phyloP scores from a whole-genome alignment of 768 basidiomycete species.

The Mycena haematopus region DNA sequence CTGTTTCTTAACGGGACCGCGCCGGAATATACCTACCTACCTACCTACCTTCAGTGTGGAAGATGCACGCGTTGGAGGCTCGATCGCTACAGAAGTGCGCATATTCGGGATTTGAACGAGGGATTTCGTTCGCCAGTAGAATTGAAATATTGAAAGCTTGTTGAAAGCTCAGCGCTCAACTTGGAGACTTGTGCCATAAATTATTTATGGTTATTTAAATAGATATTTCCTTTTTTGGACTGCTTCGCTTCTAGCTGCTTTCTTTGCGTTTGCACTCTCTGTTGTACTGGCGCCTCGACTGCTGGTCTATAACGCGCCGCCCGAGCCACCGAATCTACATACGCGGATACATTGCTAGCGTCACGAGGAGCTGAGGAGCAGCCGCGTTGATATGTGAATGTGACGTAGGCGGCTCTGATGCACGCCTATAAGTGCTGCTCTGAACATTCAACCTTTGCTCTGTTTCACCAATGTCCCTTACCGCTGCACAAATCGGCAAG shows the following conservation, averaged over 20 bases:
- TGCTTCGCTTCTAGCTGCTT: background rate
- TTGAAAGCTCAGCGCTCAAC: no score
- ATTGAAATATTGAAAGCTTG: no score
- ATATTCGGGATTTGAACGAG: no score
- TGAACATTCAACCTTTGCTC: background rate
- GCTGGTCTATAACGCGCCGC: background rate
- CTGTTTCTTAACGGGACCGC: no score
- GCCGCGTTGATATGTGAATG: background rate
- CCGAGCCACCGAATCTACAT: background rate
- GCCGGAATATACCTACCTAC: no score
- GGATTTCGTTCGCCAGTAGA: no score
- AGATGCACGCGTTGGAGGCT: no score
- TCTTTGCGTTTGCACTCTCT: background rate
- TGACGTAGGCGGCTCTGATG: background rate
- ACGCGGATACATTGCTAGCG: background rate
- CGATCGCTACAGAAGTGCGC: no score
- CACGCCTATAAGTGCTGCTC: background rate
- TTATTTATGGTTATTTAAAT: no score
- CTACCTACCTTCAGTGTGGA: no score
- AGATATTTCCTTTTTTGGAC: background rate
- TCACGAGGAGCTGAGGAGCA: background rate
- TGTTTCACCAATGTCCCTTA: conserved; percentile 17
- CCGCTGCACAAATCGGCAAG: conserved; percentile 34
- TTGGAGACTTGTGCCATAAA: no score
- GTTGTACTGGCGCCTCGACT: background rate